Percentiles rank a stretch among this genome's conserved stretches.
These are phyloP conservation scores for Laburnicola sp. DNA, from an alignment of 2,329 filamentous ascomycete genomes.

Conservation along the genomic window DNA sequence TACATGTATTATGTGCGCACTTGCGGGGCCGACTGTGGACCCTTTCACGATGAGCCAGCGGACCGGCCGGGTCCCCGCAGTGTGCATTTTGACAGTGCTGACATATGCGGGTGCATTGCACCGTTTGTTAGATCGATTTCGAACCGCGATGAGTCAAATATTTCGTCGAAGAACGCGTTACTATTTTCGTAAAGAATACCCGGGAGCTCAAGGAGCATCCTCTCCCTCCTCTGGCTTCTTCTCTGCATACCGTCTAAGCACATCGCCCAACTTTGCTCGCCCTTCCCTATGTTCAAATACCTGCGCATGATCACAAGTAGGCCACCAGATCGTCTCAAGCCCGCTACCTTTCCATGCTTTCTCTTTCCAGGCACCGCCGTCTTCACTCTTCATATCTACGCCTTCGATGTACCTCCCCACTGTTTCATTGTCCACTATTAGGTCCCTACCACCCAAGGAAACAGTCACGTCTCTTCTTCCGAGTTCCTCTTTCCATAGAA, in stretches of 20 bases:
- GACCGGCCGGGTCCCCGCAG: constrained; percentile 27
- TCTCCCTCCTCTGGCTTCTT: constrained; percentile 14
- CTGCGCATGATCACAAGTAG: constrained; percentile 66
- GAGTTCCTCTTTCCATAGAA: constrained; percentile 70
- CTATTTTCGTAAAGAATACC: not conserved
- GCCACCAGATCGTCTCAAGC: constrained; percentile 64
- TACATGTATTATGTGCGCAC: constrained; percentile 18
- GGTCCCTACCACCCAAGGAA: constrained; percentile 61
- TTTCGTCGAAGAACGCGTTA: too few relatives aligned
- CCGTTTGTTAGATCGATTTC: too few relatives aligned
- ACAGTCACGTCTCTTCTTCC: constrained; percentile 56
- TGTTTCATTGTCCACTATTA: constrained; percentile 65
- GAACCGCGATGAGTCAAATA: too few relatives aligned
- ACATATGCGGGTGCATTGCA: too few relatives aligned
- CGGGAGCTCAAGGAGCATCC: constrained; percentile 8
- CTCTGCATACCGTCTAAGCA: constrained; percentile 31
- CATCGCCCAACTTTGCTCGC: constrained; percentile 26
- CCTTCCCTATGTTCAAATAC: constrained; percentile 40
- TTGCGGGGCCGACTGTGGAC: constrained; percentile 29
- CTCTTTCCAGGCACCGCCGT: constrained; percentile 39
- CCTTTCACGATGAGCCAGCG: constrained; percentile 4
- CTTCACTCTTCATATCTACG: constrained; percentile 34
- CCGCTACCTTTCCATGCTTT: constrained; percentile 46
- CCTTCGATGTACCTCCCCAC: constrained; percentile 62
- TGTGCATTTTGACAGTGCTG: too few relatives aligned